These are phyloP conservation scores for Phytopythium vexans DNA, from an alignment of 352 stramenopile species.

Conservation along the genomic window DNA sequence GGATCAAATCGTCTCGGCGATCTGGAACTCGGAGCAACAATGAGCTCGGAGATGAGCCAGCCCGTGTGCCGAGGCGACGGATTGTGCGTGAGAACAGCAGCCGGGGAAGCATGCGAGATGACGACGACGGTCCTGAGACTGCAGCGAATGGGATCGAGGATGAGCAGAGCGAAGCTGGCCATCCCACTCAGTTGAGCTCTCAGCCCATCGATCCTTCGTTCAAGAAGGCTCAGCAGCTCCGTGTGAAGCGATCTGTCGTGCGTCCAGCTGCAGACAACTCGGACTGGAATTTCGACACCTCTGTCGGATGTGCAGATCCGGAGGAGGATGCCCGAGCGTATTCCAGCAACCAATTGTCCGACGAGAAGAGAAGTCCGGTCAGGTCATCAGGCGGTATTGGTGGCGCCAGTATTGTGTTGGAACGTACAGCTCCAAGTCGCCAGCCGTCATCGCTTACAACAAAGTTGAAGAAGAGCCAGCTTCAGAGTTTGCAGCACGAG, in stretches of 20 bases:
- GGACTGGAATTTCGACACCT: slow-evolving; percentile 37
- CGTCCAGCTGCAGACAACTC: neutral
- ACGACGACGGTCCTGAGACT: slow-evolving; percentile 11
- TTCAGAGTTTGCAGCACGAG: slow-evolving; percentile 40
- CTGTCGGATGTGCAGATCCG: slow-evolving; percentile 7
- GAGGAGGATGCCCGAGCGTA: slow-evolving; percentile 8
- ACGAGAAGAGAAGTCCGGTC: neutral
- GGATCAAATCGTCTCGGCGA: slow-evolving; percentile 49
- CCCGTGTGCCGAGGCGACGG: neutral
- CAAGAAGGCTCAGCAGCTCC: neutral
- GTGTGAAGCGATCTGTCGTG: neutral
- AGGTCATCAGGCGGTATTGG: neutral
- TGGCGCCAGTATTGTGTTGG: slow-evolving; percentile 25
- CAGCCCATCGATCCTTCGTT: neutral
- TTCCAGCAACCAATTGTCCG: neutral
- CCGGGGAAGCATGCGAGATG: slow-evolving; percentile 6
- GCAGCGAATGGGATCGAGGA: neutral
- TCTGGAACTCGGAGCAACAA: slow-evolving; percentile 10
- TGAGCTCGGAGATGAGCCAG: neutral
- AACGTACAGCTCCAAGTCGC: slow-evolving; percentile 19
- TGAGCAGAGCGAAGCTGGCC: neutral
- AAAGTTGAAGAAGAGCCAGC: slow-evolving; percentile 43
- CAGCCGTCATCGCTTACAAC: slow-evolving; percentile 19
- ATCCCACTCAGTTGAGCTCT: slow-evolving; percentile 1
- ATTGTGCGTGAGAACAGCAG: slow-evolving; percentile 1